Evolutionary conservation across 139 green algal species (phyloP).

Genomic region (Chlamydomonas sp.): DNA sequence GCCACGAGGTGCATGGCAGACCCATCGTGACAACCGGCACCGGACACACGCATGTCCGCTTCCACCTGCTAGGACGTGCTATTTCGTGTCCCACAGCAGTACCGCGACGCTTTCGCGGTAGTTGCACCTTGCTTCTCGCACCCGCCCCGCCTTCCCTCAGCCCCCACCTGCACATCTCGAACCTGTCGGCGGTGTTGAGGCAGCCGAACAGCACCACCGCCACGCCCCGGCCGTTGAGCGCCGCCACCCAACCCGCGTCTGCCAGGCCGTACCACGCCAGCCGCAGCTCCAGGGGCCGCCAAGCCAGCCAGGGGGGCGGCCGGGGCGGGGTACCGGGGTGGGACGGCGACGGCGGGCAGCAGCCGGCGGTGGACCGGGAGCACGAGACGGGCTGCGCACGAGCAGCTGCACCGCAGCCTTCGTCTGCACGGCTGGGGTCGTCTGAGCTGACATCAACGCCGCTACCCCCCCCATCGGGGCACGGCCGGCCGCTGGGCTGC

Average conservation of each 20-base stretch:
- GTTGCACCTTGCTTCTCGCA: neutral
- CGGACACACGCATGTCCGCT: no score
- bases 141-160: neutral
- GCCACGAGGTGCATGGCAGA: neutral
- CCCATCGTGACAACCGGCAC: no score
- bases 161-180: slow-evolving; percentile 16
- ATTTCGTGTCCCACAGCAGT: no score
- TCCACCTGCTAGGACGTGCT: no score
- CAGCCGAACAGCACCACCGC: slow-evolving; percentile 26
- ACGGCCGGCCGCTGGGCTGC: no score
- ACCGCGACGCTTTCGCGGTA: no score
- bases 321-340: no score
- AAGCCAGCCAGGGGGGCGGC: neutral
- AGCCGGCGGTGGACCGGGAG: no score
- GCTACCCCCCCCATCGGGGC: neutral
- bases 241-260: neutral
- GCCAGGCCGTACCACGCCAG: neutral
- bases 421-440: no score
- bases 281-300: neutral
- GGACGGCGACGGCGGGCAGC: no score
- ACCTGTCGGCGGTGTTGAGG: neutral
- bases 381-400: no score
- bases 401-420: no score
- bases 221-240: slow-evolving; percentile 10
- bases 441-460: neutral